These are phyloP conservation scores for Conticribra guillardii DNA, from an alignment of 108 stramenopile genomes.

Conservation along the genomic window DNA sequence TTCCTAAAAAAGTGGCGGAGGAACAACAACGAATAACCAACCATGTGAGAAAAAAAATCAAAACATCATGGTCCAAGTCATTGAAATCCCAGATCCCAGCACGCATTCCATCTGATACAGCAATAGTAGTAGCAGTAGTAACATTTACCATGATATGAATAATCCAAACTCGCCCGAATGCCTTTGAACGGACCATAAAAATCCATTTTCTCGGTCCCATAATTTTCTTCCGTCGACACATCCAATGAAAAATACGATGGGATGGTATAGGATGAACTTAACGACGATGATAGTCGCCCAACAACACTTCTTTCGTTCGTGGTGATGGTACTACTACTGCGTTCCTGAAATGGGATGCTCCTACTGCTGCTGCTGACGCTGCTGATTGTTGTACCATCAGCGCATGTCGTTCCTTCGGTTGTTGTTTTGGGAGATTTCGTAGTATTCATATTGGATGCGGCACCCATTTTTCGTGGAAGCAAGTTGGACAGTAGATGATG, in stretches of 20 bases:
- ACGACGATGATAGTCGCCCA: neutral
- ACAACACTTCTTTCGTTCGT: neutral
- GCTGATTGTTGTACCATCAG: no score
- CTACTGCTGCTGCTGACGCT: no score
- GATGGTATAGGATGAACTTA: conserved; percentile 10
- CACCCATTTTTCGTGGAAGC: no score
- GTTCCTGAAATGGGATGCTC: neutral
- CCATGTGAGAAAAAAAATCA: neutral
- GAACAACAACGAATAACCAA: neutral
- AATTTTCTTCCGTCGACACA: conserved; percentile 51
- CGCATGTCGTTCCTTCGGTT: no score
- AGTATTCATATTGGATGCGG: no score
- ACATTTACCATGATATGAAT: conserved; percentile 56
- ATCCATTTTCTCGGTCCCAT: conserved; percentile 14
- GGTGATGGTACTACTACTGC: neutral
- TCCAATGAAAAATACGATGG: conserved; percentile 30
- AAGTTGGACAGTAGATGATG: no score
- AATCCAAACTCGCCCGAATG: conserved; percentile 68
- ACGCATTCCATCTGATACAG: no score
- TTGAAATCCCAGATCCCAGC: no score
- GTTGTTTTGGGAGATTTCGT: no score
- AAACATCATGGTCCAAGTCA: neutral
- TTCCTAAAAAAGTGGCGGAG: conserved; percentile 13
- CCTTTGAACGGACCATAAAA: conserved; percentile 69
- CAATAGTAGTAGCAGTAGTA: neutral